Evolutionary conservation across 176 grass and related monocot genomes (phyloP).

Genomic region (Oryza punctata): DNA sequence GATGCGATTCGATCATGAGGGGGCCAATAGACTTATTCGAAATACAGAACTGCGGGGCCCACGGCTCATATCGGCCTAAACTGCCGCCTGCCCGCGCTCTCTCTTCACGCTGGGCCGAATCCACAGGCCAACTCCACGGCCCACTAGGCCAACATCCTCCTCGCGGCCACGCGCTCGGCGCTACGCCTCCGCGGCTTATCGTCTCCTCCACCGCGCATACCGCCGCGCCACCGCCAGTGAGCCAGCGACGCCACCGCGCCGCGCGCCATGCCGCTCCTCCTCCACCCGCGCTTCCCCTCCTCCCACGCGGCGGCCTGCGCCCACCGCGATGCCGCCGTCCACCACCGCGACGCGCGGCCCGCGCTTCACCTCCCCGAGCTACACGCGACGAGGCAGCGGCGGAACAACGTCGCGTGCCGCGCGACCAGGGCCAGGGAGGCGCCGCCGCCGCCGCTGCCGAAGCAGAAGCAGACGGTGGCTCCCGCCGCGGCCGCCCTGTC

Average conservation of each 20-base stretch:
- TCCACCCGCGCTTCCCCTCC: slow-evolving; percentile 15
- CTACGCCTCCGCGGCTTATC: slow-evolving; percentile 13
- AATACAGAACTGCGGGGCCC: not conserved
- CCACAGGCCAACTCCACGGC: not conserved
- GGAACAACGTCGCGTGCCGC: slow-evolving; percentile 46
- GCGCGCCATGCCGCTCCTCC: slow-evolving; percentile 33
- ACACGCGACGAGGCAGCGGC: not conserved
- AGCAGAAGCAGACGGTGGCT: not conserved
- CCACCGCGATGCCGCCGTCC: not conserved
- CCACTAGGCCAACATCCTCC: not conserved
- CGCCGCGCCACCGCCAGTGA: not conserved
- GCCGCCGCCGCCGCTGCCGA: not conserved
- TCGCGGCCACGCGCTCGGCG: too few relatives aligned
- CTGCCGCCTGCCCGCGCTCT: too few relatives aligned
- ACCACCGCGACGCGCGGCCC: not conserved
- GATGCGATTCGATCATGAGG: too few relatives aligned
- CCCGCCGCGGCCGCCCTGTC: slow-evolving; percentile 35
- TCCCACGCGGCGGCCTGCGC: not conserved
- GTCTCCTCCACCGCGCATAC: not conserved
- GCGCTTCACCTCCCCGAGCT: not conserved
- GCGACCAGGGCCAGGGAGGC: slow-evolving; percentile 53
- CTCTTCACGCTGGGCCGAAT: not conserved
- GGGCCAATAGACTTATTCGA: too few relatives aligned
- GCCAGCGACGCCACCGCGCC: not conserved
- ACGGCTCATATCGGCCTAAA: not conserved